These are phyloP conservation scores for Bolboschoenus planiculmis DNA, from an alignment of 176 grass and related monocot species.

Conservation along the genomic window DNA sequence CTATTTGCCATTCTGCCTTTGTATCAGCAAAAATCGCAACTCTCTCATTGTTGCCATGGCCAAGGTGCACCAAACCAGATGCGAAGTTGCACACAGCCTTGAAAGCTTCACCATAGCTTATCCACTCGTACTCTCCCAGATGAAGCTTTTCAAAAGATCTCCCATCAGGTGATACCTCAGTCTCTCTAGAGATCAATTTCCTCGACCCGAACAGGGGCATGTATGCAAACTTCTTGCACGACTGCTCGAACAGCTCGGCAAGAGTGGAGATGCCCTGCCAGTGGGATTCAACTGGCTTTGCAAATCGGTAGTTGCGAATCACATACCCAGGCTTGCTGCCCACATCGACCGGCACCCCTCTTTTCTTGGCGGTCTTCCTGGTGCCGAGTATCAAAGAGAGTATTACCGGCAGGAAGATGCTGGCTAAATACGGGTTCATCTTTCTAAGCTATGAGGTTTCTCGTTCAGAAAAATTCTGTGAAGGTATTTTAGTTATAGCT, in stretches of 20 bases:
- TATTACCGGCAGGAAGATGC: conserved; percentile 50
- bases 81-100: conserved; percentile 68
- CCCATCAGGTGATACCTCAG: conserved; percentile 40
- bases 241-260: conserved; percentile 68
- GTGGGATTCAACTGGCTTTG: conserved; percentile 41
- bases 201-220: conserved; percentile 71
- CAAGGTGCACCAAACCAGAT: conserved; percentile 61
- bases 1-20: conserved; percentile 80
- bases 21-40: conserved; percentile 95
- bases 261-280: conserved; percentile 83
- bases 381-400: conserved; percentile 45
- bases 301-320: conserved; percentile 58
- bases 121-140: conserved; percentile 82
- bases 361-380: conserved; percentile 50
- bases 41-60: conserved; percentile 50
- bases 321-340: conserved; percentile 51
- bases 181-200: conserved; percentile 61
- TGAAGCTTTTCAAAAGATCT: conserved; percentile 91
- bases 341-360: conserved; percentile 50
- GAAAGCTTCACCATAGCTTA: conserved; percentile 60
- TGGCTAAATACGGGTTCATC: conserved; percentile 79
- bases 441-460: not conserved
- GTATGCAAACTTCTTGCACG: conserved; percentile 55
- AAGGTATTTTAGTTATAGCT: not conserved
- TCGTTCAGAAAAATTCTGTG: not conserved